phyloP scores from a whole-genome alignment of 768 basidiomycete genomes.

The Dentipellis sp. region DNA sequence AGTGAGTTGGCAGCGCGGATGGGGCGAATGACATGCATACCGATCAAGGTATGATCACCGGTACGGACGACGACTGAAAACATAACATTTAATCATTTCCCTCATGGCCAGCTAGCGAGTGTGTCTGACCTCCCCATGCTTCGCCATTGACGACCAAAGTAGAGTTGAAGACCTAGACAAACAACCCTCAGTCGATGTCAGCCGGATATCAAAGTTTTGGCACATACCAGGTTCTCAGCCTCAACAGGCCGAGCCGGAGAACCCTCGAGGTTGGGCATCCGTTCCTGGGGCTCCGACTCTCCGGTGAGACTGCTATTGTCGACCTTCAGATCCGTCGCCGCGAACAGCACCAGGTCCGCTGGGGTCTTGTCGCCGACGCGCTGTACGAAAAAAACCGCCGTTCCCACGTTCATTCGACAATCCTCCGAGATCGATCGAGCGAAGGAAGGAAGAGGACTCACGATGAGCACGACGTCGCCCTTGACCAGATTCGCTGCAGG shows the following conservation, averaged over 20 bases:
- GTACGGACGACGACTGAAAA: conserved; percentile 51
- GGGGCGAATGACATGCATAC: conserved; percentile 19
- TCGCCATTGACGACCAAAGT: conserved; percentile 66
- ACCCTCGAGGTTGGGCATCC: conserved; percentile 38
- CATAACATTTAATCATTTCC: not conserved
- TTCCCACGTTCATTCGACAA: not conserved
- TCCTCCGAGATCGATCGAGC: not conserved
- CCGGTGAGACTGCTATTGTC: conserved; percentile 67
- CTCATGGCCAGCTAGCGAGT: conserved; percentile 15
- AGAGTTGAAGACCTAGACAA: conserved; percentile 53
- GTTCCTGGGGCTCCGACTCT: conserved; percentile 63
- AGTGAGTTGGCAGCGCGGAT: not conserved
- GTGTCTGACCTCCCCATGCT: conserved; percentile 45
- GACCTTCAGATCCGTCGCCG: conserved; percentile 54
- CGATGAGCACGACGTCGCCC: conserved; percentile 57
- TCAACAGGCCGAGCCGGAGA: conserved; percentile 42
- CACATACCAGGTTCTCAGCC: conserved; percentile 51
- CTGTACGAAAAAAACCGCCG: conserved; percentile 22
- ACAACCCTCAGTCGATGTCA: not conserved
- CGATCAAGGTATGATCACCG: conserved; percentile 59
- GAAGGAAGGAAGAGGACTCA: conserved; percentile 20
- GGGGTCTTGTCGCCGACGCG: conserved; percentile 65
- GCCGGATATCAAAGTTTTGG: not conserved
- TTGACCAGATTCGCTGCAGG: conserved; percentile 57
- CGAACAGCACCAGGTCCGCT: conserved; percentile 53